phyloP scores from a whole-genome alignment of 208 protist genomes.

The Wallacemonas sp. region DNA sequence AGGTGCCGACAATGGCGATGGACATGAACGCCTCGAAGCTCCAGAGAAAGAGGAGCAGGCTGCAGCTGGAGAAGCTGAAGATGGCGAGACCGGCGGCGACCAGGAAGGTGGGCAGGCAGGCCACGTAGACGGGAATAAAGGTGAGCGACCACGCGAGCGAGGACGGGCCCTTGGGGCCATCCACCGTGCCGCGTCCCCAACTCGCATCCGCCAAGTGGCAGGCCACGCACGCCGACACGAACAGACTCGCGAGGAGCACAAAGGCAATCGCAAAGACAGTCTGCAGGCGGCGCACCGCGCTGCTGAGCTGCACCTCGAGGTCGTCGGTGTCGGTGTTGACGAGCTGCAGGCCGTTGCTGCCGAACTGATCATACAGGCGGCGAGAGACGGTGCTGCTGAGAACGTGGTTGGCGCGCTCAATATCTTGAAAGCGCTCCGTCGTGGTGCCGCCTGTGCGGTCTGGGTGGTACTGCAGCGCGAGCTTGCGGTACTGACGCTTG shows the following conservation, averaged over 20 bases:
- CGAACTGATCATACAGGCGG: conserved; percentile 96
- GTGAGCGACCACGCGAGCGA: not conserved
- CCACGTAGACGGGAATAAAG: conserved; percentile 13
- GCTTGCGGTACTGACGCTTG: conserved; percentile 78
- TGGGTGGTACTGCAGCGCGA: conserved; percentile 90
- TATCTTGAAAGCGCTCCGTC: conserved; percentile 84
- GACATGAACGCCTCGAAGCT: conserved; percentile 21
- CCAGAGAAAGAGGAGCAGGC: not conserved
- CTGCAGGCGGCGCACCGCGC: conserved; percentile 17
- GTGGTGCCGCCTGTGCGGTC: conserved; percentile 80
- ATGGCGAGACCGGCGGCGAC: conserved; percentile 26
- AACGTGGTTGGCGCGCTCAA: conserved; percentile 97
- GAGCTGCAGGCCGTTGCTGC: conserved; percentile 93
- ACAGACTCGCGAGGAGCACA: conserved; percentile 4
- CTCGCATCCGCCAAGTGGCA: conserved; percentile 11
- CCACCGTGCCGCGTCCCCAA: conserved; percentile 9
- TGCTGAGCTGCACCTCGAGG: conserved; percentile 26
- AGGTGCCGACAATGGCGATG: conserved; percentile 24
- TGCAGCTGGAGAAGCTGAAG: not conserved
- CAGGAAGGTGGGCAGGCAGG: conserved; percentile 15
- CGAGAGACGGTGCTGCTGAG: conserved; percentile 95
- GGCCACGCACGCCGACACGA: conserved; percentile 10
- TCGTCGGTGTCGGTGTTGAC: conserved; percentile 42
- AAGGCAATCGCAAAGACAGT: conserved; percentile 1
- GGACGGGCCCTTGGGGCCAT: conserved; percentile 13